These are phyloP conservation scores for Colletotrichum echinochloae DNA, from an alignment of 2,329 filamentous ascomycete genomes.

Conservation along the genomic window DNA sequence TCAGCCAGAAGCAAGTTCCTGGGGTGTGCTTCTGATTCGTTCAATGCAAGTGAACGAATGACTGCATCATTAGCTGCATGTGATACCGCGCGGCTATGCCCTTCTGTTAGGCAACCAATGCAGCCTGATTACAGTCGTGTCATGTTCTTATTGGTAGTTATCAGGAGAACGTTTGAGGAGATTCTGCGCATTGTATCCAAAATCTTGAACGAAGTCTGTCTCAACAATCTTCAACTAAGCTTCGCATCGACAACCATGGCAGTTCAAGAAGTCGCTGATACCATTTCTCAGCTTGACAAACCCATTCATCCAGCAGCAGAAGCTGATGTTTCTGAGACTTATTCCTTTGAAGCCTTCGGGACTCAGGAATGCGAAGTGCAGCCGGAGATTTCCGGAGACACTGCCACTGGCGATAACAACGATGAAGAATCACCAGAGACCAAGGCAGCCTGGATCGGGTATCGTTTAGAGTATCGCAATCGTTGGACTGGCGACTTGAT, in stretches of 20 bases:
- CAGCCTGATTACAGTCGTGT: background rate
- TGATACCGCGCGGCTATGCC: background rate
- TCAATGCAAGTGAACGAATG: background rate
- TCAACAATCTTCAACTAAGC: too few relatives aligned
- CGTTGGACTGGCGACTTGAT: conserved; percentile 36
- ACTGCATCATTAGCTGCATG: background rate
- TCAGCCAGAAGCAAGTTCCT: background rate
- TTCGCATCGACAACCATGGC: background rate
- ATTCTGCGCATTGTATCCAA: background rate
- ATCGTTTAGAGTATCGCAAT: conserved; percentile 41
- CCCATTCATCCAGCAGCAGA: background rate
- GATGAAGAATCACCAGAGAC: background rate
- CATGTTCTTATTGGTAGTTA: background rate
- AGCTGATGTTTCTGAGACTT: too few relatives aligned
- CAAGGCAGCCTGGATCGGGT: conserved; percentile 28
- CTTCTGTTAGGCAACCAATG: background rate
- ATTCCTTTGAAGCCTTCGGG: background rate
- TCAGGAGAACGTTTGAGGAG: background rate
- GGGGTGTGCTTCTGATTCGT: background rate
- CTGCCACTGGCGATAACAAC: background rate
- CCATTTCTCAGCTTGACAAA: background rate
- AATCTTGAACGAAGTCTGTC: background rate
- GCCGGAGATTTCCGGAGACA: background rate
- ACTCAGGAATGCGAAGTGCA: background rate
- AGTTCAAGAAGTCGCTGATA: background rate